Conservation (phyloP, 345 rosid genomes). For the Gossypium thurberi region DNA sequence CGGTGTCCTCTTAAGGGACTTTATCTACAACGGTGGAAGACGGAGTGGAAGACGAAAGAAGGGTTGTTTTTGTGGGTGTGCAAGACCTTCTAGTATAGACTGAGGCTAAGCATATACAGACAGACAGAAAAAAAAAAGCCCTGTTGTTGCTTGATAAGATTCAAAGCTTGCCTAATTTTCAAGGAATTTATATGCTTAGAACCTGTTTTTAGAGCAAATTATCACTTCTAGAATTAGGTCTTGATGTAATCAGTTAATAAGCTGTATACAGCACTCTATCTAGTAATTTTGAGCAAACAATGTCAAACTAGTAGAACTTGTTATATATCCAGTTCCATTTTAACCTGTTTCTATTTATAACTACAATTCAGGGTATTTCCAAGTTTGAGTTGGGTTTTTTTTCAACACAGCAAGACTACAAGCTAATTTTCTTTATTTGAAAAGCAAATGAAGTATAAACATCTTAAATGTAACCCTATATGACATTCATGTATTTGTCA, state of each 20-base stretch:
- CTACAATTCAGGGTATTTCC: background rate
- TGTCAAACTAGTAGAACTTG: background rate
- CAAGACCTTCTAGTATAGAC: constrained; percentile 49
- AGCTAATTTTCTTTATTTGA: too few relatives aligned
- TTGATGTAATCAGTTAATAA: constrained; percentile 22
- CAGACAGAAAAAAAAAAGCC: background rate
- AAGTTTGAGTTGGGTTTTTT: too few relatives aligned
- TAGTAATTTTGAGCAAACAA: constrained; percentile 5
- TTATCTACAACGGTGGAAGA: constrained; percentile 51
- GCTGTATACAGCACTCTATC: constrained; percentile 20
- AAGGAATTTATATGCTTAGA: constrained; percentile 3
- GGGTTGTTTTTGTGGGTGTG: constrained; percentile 64
- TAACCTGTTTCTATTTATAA: background rate
- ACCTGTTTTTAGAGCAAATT: constrained; percentile 9
- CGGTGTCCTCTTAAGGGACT: constrained; percentile 57
- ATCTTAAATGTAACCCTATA: too few relatives aligned
- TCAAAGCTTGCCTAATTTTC: background rate
- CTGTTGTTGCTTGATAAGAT: background rate
- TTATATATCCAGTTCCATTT: background rate
- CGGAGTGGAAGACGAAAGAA: constrained; percentile 48
- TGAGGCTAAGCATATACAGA: constrained; percentile 15
- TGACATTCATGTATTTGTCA: too few relatives aligned
- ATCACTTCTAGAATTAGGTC: constrained; percentile 18
- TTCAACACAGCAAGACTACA: too few relatives aligned
- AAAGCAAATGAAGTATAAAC: too few relatives aligned